Evolutionary conservation across 306 rosid species (phyloP).

Genomic region (Ammopiptanthus mongolicus): DNA sequence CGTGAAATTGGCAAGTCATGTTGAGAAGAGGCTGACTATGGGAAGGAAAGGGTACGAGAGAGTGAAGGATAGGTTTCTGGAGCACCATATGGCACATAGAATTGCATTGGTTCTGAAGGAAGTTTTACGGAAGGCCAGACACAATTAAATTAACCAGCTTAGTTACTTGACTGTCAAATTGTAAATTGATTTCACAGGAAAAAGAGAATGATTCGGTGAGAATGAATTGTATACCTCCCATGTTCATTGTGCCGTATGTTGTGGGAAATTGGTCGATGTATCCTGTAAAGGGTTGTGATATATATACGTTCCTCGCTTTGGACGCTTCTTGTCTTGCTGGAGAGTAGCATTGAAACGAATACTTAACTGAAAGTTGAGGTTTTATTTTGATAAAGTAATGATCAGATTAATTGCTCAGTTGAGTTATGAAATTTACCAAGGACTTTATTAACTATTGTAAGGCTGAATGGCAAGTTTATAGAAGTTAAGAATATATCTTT

Average conservation of each 20-base stretch:
- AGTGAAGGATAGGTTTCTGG: constrained; percentile 77
- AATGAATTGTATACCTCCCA: constrained; percentile 9
- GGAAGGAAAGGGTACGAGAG: constrained; percentile 77
- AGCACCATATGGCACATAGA: constrained; percentile 79
- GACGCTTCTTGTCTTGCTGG: background rate
- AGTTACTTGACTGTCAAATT: background rate
- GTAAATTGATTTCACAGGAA: constrained; percentile 30
- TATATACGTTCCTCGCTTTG: background rate
- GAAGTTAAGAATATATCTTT: no score
- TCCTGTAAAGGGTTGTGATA: constrained; percentile 12
- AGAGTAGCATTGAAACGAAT: background rate
- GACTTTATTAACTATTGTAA: no score
- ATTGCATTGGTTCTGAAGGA: constrained; percentile 75
- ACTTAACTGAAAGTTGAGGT: background rate
- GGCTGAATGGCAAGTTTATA: no score
- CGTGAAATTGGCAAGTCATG: constrained; percentile 73
- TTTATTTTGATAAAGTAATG: no score
- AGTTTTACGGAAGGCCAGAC: constrained; percentile 56
- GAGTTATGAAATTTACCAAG: no score
- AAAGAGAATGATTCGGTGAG: background rate
- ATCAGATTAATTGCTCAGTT: no score
- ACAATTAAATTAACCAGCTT: constrained; percentile 23
- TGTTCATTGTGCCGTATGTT: constrained; percentile 25
- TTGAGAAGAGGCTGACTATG: constrained; percentile 84
- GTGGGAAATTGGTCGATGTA: background rate